Percentiles rank a stretch among this genome's conserved stretches.
Conservation (phyloP, 1,284 basidiomycete species). For the Naganishia cerealis region DNA sequence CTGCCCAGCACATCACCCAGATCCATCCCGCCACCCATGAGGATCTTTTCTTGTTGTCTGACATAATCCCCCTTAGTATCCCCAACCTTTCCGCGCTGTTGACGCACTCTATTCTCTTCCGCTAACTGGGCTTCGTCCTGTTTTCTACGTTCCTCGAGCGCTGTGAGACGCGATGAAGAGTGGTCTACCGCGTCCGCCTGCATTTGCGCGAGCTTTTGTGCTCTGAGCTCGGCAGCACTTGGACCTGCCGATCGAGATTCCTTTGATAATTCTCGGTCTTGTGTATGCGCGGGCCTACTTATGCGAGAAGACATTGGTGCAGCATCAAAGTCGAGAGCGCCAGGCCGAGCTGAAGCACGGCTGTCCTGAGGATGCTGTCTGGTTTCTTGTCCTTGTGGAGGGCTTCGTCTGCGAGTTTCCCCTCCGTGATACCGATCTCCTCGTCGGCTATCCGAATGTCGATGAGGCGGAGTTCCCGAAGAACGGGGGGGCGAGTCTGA, state of each 20-base stretch:
- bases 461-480: conserved; percentile 6
- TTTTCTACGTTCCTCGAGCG: conserved; percentile 43
- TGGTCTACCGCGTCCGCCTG: conserved; percentile 66
- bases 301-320: conserved; percentile 34
- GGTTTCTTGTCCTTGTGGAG: background rate
- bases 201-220: conserved; percentile 84
- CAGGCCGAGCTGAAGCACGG: background rate
- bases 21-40: conserved; percentile 42
- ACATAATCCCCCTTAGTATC: conserved; percentile 50
- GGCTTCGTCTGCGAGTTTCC: background rate
- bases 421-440: background rate
- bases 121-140: conserved; percentile 46
- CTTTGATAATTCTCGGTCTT: conserved; percentile 36
- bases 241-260: conserved; percentile 22
- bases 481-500: conserved; percentile 13
- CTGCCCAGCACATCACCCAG: conserved; percentile 49
- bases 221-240: conserved; percentile 56
- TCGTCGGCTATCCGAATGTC: background rate
- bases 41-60: conserved; percentile 46
- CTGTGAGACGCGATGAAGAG: conserved; percentile 41
- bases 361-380: background rate
- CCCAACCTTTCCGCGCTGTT: conserved; percentile 45
- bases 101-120: conserved; percentile 38
- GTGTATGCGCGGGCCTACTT: conserved; percentile 38
- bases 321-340: conserved; percentile 9